Percentiles rank a stretch among this genome's conserved stretches.
phyloP scores from a whole-genome alignment of 805 yeast genomes.

The Kuraishia borneana region DNA sequence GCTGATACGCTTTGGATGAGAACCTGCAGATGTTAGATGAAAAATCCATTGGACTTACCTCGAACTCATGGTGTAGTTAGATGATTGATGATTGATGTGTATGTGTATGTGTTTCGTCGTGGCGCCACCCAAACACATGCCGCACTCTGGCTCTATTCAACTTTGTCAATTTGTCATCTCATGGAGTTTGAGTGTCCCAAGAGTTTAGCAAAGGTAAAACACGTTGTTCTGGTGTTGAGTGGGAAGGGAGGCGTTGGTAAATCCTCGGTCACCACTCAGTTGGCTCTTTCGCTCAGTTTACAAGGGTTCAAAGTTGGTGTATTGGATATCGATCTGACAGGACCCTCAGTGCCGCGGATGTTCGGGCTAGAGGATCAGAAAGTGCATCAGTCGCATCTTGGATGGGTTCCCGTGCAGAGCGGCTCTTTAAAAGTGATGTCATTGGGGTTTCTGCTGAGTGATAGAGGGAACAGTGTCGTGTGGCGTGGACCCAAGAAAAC shows the following conservation, averaged over 20 bases:
- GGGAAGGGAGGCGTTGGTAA: slow-evolving; percentile 99
- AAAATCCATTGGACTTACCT: slow-evolving; percentile 4
- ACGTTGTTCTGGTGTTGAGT: slow-evolving; percentile 71
- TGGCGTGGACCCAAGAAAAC: slow-evolving; percentile 99
- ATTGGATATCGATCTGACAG: slow-evolving; percentile 88
- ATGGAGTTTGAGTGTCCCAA: no score
- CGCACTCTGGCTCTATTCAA: no score
- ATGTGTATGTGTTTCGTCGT: no score
- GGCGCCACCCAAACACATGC: no score
- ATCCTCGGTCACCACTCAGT: slow-evolving; percentile 89
- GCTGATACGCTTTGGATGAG: slow-evolving; percentile 17
- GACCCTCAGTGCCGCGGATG: slow-evolving; percentile 95
- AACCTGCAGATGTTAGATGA: slow-evolving; percentile 11
- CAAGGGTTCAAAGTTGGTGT: slow-evolving; percentile 84
- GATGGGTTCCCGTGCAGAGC: slow-evolving; percentile 86
- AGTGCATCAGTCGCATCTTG: slow-evolving; percentile 69
- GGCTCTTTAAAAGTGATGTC: slow-evolving; percentile 64
- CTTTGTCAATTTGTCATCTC: no score
- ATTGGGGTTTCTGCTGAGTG: slow-evolving; percentile 74
- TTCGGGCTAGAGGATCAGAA: slow-evolving; percentile 78
- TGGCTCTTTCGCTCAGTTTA: slow-evolving; percentile 69
- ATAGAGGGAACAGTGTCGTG: slow-evolving; percentile 83
- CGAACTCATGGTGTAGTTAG: slow-evolving; percentile 9
- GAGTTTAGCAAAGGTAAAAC: slow-evolving; percentile 42
- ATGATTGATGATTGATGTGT: no score